A percentile compares a stretch with the other conserved stretches of the same genome.
These are phyloP conservation scores for Saitoella complicata DNA, from an alignment of 805 yeast species.

Conservation along the genomic window DNA sequence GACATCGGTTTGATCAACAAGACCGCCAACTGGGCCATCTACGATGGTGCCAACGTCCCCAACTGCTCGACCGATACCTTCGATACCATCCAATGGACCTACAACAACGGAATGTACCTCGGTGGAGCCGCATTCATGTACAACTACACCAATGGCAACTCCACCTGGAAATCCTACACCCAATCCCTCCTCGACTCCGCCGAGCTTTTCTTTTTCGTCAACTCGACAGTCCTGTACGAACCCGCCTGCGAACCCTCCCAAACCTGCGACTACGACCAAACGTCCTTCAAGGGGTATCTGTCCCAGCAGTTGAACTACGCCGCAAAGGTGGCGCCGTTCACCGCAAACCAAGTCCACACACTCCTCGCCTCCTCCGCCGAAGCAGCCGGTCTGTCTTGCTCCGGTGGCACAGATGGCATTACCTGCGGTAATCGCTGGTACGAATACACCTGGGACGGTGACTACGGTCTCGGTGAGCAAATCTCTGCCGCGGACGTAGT, in stretches of 20 bases:
- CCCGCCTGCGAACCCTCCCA: slow-evolving; percentile 48
- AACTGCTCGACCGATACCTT: slow-evolving; percentile 29
- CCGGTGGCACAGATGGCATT: slow-evolving; percentile 65
- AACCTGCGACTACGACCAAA: slow-evolving; percentile 56
- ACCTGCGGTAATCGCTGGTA: slow-evolving; percentile 75
- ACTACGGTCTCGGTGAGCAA: slow-evolving; percentile 73
- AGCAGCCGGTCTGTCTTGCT: slow-evolving; percentile 65
- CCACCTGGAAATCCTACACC: slow-evolving; percentile 41
- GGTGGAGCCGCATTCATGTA: slow-evolving; percentile 55
- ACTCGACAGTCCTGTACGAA: slow-evolving; percentile 40
- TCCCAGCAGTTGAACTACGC: slow-evolving; percentile 50
- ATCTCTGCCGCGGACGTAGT: slow-evolving; percentile 58
- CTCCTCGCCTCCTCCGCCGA: slow-evolving; percentile 36
- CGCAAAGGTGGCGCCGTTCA: slow-evolving; percentile 41
- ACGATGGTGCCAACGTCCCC: slow-evolving; percentile 41
- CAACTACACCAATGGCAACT: slow-evolving; percentile 39
- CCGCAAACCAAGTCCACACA: slow-evolving; percentile 30
- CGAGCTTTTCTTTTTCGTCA: slow-evolving; percentile 31
- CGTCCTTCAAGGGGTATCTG: slow-evolving; percentile 57
- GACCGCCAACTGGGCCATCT: slow-evolving; percentile 29
- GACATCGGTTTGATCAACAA: slow-evolving; percentile 28
- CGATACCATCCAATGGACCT: slow-evolving; percentile 51
- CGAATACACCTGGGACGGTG: slow-evolving; percentile 41
- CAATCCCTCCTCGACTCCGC: slow-evolving; percentile 31
- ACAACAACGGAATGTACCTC: slow-evolving; percentile 54